Evolutionary conservation across 2,329 filamentous ascomycete species (phyloP), one percentile per base, ranked within the genome.

Genomic region (Biscogniauxia mediterranea): DNA sequence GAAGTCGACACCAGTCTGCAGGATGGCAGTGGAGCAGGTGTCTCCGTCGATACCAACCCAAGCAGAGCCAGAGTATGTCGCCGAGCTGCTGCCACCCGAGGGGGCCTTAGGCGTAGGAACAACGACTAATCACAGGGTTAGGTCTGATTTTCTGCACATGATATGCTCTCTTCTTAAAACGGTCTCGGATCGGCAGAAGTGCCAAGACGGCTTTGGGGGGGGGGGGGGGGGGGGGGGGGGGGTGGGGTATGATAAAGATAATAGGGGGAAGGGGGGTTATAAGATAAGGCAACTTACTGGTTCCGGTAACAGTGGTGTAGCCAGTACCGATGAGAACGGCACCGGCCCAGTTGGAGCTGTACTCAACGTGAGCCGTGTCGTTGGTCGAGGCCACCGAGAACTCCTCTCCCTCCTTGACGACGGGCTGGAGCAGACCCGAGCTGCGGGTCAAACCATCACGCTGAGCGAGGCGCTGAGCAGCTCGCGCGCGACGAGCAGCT

Each of bases 41-140:
- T 86, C 82, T 13, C 85, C 85, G 61, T 87, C 85, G 59, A 88
- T 87, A 23, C 85, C 85, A 8, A 87, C 83, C 85, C 83, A 87
- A 11, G 66, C 66, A 3, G 66, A 68, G 42, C 59, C 66, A 3
- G 66, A 65, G 42, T 54, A 42, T 38, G 50, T 60, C 55, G 64
- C 59, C 6, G 21, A 46, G 11, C 38, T 60, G 20, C 50, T 52
- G 50, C 50, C 74, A 25, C 76, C 75, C 8, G 69, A 70, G 1
- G 79, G 77, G 7, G 75, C 68, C n/a, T 75, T 75, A 9, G 83
- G 80, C 0, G 76, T 77, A 2, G 84, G 85, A 5, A 86, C 79
- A 1, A 76, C 81, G 72, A 87, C 38, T 46, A 46, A 46, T 46
- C 17, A 46, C 17, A 46, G 13, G 13, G 38, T 46, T 46, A 46